A percentile compares a stretch with the other conserved stretches of the same genome.
These are phyloP conservation scores for Paspalum notatum DNA, from an alignment of 176 grass and related monocot species.

Conservation along the genomic window DNA sequence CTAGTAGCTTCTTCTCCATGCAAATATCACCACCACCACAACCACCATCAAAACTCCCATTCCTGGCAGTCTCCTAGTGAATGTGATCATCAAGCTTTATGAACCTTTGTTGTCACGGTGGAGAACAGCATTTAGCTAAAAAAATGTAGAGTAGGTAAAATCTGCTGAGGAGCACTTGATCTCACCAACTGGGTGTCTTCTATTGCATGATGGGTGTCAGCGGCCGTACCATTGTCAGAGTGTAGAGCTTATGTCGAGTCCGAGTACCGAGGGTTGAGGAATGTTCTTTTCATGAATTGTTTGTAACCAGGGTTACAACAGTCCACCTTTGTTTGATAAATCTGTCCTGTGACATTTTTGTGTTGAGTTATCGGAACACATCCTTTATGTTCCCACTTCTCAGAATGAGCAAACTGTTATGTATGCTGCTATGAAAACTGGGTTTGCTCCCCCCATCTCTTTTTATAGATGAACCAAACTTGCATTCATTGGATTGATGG, in stretches of 20 bases:
- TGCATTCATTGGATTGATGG: not conserved
- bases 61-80: conserved; percentile 43
- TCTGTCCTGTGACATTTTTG: conserved; percentile 43
- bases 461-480: not conserved
- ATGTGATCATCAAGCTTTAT: conserved; percentile 37
- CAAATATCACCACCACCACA: conserved; percentile 30
- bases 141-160: conserved; percentile 13
- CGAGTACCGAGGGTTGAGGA: conserved; percentile 45
- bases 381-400: conserved; percentile 15
- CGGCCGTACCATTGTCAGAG: conserved; percentile 20
- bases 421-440: not conserved
- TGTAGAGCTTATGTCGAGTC: conserved; percentile 42
- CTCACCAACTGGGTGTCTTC: conserved; percentile 5
- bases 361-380: conserved; percentile 42
- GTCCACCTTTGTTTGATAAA: conserved; percentile 45
- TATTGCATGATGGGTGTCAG: conserved; percentile 36
- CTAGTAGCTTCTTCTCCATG: conserved; percentile 33
- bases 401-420: conserved; percentile 5
- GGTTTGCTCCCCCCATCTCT: not conserved
- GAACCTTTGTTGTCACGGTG: not conserved
- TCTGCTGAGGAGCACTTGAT: conserved; percentile 26
- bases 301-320: conserved; percentile 38
- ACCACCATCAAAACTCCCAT: conserved; percentile 21
- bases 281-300: conserved; percentile 27
- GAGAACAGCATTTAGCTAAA: conserved; percentile 11